phyloP scores from a whole-genome alignment of 2,329 filamentous ascomycete genomes.

The Microascus cirrosus region DNA sequence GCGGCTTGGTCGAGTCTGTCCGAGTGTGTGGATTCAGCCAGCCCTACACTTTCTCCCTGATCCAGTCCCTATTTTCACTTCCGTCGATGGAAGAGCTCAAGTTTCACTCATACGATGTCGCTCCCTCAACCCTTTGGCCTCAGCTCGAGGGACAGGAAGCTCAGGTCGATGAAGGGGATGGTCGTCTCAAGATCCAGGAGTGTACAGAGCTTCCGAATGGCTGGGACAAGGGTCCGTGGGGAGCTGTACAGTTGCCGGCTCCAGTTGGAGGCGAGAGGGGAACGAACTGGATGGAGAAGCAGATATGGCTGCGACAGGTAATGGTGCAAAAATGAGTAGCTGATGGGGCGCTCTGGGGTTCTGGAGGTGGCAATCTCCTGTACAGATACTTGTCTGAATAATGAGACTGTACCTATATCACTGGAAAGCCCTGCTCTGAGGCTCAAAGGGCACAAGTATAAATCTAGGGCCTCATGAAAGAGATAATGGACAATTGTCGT shows the following conservation, averaged over 20 bases:
- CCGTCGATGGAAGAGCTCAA: not conserved
- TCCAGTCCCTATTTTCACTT: slow-evolving; percentile 15
- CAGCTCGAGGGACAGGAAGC: slow-evolving; percentile 16
- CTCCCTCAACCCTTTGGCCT: slow-evolving; percentile 20
- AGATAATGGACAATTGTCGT: no score
- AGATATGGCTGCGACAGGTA: not conserved
- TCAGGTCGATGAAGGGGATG: slow-evolving; percentile 14
- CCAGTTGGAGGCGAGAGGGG: not conserved
- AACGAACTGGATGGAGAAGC: not conserved
- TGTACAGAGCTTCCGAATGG: not conserved
- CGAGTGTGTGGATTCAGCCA: slow-evolving; percentile 25
- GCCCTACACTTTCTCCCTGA: slow-evolving; percentile 15
- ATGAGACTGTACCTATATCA: not conserved
- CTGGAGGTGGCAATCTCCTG: not conserved
- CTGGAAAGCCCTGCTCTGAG: no score
- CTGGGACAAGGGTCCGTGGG: not conserved
- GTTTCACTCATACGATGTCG: slow-evolving; percentile 14
- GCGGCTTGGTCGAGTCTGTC: slow-evolving; percentile 16
- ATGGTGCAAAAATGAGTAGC: not conserved
- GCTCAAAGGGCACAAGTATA: no score
- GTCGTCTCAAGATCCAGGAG: slow-evolving; percentile 6
- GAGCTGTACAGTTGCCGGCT: not conserved
- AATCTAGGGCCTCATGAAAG: no score
- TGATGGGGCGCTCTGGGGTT: not conserved
- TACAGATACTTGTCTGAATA: not conserved